Percentiles rank a stretch among this genome's conserved stretches.
These are phyloP conservation scores for Pisolithus tinctorius DNA, from an alignment of 768 basidiomycete species.

Conservation along the genomic window DNA sequence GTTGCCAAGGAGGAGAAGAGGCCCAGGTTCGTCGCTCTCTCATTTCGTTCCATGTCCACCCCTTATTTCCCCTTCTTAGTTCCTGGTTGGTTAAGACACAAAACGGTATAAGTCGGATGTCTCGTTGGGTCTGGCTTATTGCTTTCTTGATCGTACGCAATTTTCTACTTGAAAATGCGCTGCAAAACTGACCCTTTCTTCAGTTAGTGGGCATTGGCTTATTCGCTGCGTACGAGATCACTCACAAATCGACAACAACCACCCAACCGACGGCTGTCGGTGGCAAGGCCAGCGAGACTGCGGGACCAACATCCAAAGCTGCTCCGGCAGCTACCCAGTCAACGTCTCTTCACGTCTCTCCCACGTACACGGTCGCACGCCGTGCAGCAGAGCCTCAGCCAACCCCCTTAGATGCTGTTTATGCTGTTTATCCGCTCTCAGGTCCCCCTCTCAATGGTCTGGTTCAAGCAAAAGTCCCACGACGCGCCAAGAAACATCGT, in stretches of 20 bases:
- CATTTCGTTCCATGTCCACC: background rate
- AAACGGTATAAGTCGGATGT: conserved; percentile 42
- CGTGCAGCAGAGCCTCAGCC: conserved; percentile 22
- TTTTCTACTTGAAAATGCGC: background rate
- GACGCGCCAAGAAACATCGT: conserved; percentile 10
- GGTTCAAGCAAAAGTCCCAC: background rate
- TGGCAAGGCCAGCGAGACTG: conserved; percentile 47
- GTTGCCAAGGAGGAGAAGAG: conserved; percentile 67
- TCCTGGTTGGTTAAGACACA: conserved; percentile 66
- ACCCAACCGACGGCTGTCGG: conserved; percentile 57
- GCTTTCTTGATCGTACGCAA: conserved; percentile 51
- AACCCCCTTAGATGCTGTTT: conserved; percentile 4
- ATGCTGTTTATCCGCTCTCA: background rate
- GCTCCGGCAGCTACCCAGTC: conserved; percentile 8
- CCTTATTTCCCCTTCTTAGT: conserved; percentile 25
- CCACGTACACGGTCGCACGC: conserved; percentile 53
- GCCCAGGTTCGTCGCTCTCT: conserved; percentile 30
- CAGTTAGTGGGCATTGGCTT: conserved; percentile 50
- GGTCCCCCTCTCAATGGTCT: background rate
- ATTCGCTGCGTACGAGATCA: conserved; percentile 52
- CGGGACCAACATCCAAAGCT: conserved; percentile 15
- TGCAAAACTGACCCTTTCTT: background rate
- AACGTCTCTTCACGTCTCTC: conserved; percentile 41
- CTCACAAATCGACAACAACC: conserved; percentile 44
- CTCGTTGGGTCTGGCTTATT: conserved; percentile 64